Conservation (phyloP, 805 yeast genomes). For the Metschnikowia hibisci region DNA sequence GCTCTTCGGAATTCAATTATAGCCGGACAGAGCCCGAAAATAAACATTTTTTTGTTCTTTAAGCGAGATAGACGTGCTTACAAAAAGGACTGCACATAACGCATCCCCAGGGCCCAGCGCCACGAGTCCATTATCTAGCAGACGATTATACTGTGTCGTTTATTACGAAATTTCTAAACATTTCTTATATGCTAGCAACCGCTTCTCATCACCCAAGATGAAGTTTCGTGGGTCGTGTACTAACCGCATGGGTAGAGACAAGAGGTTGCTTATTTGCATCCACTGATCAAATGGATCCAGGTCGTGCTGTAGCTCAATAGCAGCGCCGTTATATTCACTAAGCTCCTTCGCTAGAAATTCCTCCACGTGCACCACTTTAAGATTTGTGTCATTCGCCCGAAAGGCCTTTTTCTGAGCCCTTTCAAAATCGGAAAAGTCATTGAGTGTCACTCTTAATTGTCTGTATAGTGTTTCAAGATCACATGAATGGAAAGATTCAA, state of each 20-base stretch:
- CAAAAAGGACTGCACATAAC: background rate
- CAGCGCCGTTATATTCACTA: background rate
- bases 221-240: constrained; percentile 31
- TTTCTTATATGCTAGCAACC: constrained; percentile 26
- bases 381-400: constrained; percentile 18
- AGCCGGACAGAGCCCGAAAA: too few species aligned
- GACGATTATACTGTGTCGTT: background rate
- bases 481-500: constrained; percentile 7
- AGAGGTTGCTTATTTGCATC: constrained; percentile 25
- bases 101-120: too few species aligned
- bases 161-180: background rate
- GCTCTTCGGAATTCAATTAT: too few species aligned
- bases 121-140: background rate
- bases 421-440: constrained; percentile 29
- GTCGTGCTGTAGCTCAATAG: constrained; percentile 1
- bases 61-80: too few species aligned
- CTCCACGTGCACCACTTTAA: constrained; percentile 28
- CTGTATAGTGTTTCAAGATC: constrained; percentile 23
- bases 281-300: constrained; percentile 24
- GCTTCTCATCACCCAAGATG: constrained; percentile 39
- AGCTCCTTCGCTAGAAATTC: constrained; percentile 16
- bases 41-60: too few species aligned
- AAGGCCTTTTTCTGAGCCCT: constrained; percentile 15
- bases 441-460: constrained; percentile 25
- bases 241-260: constrained; percentile 18